phyloP scores from a whole-genome alignment of 345 rosid species.

The Eucalyptus curtisii region DNA sequence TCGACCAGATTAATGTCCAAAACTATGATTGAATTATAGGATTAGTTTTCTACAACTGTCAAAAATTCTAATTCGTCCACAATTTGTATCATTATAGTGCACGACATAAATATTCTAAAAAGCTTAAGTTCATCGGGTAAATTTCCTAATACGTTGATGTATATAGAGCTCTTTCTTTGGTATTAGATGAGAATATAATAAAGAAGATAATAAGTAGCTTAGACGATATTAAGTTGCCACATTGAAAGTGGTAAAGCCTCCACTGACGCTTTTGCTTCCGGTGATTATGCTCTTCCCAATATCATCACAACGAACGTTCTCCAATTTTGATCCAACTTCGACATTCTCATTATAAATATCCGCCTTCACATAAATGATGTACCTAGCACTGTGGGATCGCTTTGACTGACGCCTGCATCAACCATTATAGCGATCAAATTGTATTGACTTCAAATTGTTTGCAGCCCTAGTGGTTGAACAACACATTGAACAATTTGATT shows the following conservation, averaged over 20 bases:
- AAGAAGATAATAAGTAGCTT: no score
- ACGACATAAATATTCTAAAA: no score
- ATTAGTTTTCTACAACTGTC: no score
- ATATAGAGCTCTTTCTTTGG: no score
- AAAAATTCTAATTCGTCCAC: no score
- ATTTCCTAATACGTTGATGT: no score
- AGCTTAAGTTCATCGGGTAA: no score
- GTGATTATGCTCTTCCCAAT: background rate
- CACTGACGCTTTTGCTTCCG: background rate
- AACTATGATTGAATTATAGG: no score
- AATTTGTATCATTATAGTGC: no score
- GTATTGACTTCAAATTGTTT: background rate
- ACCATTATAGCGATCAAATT: background rate
- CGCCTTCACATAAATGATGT: background rate
- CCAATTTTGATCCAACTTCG: background rate
- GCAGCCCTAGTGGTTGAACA: background rate
- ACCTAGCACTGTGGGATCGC: accelerated
- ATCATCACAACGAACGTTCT: background rate
- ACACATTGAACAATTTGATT: background rate
- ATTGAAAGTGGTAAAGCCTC: background rate
- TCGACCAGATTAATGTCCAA: no score
- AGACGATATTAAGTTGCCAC: background rate
- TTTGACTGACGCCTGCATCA: background rate
- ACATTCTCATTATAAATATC: background rate
- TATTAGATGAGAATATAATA: no score